Base-by-base conservation (phyloP, 2,329 filamentous ascomycete genomes). In the Fusarium mexicanum region DNA sequence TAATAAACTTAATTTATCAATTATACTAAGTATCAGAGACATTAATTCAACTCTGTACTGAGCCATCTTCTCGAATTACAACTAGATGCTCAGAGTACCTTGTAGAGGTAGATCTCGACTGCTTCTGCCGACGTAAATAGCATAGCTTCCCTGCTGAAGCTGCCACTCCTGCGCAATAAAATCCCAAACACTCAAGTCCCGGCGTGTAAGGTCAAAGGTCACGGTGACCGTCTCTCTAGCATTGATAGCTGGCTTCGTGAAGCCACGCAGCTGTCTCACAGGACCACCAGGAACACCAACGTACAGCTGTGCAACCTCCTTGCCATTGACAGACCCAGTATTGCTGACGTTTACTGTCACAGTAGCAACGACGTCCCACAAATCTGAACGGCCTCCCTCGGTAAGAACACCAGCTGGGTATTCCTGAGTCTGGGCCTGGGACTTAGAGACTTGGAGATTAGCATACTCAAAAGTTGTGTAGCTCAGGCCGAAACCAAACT, bases 401-500 rank as follows among this genome's bases (percentile, higher is more conserved):
- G 33, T 40, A 3, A 46, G 26, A 22, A n/a, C 12, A 1, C 57
- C 64, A 44, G 31, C 29, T 3, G 66, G 64, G 18, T 69, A 69
- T n/a, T 64, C 65, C 0, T 26, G 18, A 3, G 38, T 24, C 7
- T 46, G 20, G 2, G 48, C 50, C 5, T 26, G 20, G 1, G 57
- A 44, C 3, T 44, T 50, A 0, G 44, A 43, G 2, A 69, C 11
- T 6, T 41, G 26, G 6, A 69, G 43, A 6, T 44, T n/a, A 1
- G 48, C 6, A 8, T 69, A 69, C 20, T 69, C 50, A 1, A 93
- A 94, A 33, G 86, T 90, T 4, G 92, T 93, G 83, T 93, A 94
- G 20, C 91, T 92, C 4, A 96, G 84, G 3, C 93, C 93, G 74
- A 94, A 91, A 14, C 93, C 93, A 79, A 96, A 96, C 53, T 92